Conservation (phyloP, 306 rosid genomes). For the Vigna hirtella region DNA sequence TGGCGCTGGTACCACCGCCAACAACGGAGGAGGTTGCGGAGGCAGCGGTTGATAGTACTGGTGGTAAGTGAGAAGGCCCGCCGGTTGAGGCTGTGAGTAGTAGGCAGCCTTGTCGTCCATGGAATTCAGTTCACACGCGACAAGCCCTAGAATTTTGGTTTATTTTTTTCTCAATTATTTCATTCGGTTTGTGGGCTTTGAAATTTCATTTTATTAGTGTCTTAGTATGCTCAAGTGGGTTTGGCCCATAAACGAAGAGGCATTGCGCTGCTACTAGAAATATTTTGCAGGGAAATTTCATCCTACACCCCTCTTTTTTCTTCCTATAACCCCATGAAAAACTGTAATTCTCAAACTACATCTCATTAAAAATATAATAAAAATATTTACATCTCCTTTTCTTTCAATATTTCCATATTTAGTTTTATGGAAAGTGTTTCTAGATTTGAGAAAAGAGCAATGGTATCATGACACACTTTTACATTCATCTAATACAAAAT, state of each 20-base stretch:
- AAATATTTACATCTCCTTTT: too few relatives aligned
- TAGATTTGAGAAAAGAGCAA: too few relatives aligned
- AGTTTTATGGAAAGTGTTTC: too few relatives aligned
- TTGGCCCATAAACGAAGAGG: neutral
- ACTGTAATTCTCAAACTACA: too few relatives aligned
- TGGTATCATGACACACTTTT: too few relatives aligned
- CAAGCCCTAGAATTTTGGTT: conserved; percentile 46
- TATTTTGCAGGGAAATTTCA: too few relatives aligned
- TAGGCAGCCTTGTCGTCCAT: conserved; percentile 88
- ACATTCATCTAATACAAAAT: too few relatives aligned
- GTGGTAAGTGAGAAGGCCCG: conserved; percentile 56
- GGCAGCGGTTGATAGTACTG: conserved; percentile 70
- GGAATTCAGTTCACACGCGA: conserved; percentile 24
- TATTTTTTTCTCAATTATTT: neutral
- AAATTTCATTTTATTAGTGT: neutral
- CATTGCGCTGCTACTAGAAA: too few relatives aligned
- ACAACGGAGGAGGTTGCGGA: conserved; percentile 35
- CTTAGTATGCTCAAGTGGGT: neutral
- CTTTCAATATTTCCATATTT: too few relatives aligned
- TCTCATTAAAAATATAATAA: too few relatives aligned
- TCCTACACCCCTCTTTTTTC: too few relatives aligned
- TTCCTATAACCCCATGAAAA: too few relatives aligned
- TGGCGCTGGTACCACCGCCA: conserved; percentile 54
- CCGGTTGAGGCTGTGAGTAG: conserved; percentile 68
- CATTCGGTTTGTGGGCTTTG: neutral